Conservation (phyloP, 495 filamentous ascomycete genomes). For the Penicillium fimorum region DNA sequence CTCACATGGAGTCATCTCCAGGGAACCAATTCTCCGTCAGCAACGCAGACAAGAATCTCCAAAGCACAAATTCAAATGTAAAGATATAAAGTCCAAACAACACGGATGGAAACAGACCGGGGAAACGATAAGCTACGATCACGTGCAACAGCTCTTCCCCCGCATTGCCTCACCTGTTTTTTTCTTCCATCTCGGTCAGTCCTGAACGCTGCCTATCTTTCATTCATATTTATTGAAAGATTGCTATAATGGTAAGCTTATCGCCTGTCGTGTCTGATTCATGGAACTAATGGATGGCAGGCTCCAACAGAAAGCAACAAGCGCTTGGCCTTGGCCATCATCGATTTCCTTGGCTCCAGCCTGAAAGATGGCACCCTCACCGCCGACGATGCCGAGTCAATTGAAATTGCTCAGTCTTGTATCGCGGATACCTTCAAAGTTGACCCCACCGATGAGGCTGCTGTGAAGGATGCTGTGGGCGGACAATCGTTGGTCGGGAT, state of each 20-base stretch:
- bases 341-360: slow-evolving; percentile 87
- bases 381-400: slow-evolving; percentile 81
- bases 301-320: slow-evolving; percentile 76
- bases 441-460: slow-evolving; percentile 72
- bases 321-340: slow-evolving; percentile 92
- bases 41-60: neutral
- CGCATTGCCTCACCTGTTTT: slow-evolving; percentile 20
- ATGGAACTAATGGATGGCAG: slow-evolving; percentile 29
- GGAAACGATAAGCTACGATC: slow-evolving; percentile 29
- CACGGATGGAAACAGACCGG: slow-evolving; percentile 9
- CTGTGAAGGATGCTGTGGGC: slow-evolving; percentile 73
- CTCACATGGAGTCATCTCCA: slow-evolving; percentile 46
- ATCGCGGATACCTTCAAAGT: slow-evolving; percentile 94
- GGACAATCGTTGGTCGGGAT: slow-evolving; percentile 82
- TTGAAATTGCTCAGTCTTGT: slow-evolving; percentile 89
- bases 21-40: slow-evolving; percentile 7
- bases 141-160: slow-evolving; percentile 30
- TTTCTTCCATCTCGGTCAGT: slow-evolving; percentile 20
- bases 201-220: slow-evolving; percentile 4
- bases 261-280: neutral
- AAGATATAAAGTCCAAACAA: slow-evolving; percentile 9
- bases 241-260: slow-evolving; percentile 23
- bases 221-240: slow-evolving; percentile 1
- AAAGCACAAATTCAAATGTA: slow-evolving; percentile 3
- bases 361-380: slow-evolving; percentile 84